Evolutionary conservation across 495 filamentous ascomycete species (phyloP).

Genomic region (Penicillium bovifimosum): DNA sequence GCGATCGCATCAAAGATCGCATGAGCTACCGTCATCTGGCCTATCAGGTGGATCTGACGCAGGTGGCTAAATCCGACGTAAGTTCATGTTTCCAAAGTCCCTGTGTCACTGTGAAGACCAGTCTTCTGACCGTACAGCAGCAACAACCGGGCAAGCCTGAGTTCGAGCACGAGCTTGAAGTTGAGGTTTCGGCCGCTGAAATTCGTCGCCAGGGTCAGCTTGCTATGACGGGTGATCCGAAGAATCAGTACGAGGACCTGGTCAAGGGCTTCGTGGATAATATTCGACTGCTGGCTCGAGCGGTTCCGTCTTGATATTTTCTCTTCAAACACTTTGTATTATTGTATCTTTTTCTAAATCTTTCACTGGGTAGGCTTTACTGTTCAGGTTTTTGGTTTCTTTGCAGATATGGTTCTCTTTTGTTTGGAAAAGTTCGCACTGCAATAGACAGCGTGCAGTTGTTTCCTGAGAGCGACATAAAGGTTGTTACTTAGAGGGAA

Average conservation of each 20-base stretch:
- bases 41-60: conserved; percentile 86
- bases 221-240: conserved; percentile 47
- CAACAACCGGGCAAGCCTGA: conserved; percentile 42
- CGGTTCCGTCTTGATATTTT: conserved; percentile 34
- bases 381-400: not conserved
- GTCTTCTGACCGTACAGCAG: conserved; percentile 17
- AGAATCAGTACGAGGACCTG: conserved; percentile 64
- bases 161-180: conserved; percentile 84
- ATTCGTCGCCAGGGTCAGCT: conserved; percentile 65
- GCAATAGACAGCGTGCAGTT: conserved; percentile 8
- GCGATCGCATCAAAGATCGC: conserved; percentile 75
- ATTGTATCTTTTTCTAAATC: conserved; percentile 15
- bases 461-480: not conserved
- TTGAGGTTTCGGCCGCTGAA: conserved; percentile 66
- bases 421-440: not conserved
- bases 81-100: conserved; percentile 20
- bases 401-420: conserved; percentile 18
- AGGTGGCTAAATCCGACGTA: conserved; percentile 65
- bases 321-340: conserved; percentile 14
- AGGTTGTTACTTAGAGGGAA: not conserved
- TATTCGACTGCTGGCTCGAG: conserved; percentile 60
- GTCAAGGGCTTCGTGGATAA: conserved; percentile 84
- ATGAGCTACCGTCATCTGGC: conserved; percentile 79
- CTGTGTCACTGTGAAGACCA: conserved; percentile 4
- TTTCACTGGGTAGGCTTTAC: not conserved